phyloP scores from a whole-genome alignment of 257 asterid genomes.

The Catharanthus roseus region DNA sequence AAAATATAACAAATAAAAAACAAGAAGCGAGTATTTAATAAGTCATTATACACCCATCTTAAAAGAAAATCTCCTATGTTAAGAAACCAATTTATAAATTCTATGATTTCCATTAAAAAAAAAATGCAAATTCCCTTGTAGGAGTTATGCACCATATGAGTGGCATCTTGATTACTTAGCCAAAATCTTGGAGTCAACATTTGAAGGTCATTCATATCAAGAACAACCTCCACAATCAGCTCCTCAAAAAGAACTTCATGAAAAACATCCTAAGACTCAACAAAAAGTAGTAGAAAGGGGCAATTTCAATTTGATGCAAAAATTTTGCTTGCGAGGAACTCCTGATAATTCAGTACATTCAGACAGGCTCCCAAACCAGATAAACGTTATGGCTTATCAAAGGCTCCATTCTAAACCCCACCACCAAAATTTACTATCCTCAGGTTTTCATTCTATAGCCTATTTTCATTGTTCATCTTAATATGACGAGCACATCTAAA shows the following conservation, averaged over 20 bases:
- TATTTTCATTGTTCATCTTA: no score
- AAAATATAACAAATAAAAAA: no score
- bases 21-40: no score
- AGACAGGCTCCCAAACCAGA: no score
- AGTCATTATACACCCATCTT: no score
- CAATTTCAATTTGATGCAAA: neutral
- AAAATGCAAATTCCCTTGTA: no score
- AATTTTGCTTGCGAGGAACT: neutral
- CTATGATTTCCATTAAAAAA: no score
- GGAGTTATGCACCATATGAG: neutral
- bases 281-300: no score
- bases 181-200: neutral
- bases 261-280: no score
- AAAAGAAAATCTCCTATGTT: neutral
- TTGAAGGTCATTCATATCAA: neutral
- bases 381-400: neutral
- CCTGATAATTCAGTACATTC: slow-evolving; percentile 5
- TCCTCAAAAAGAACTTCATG: no score
- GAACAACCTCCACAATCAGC: no score
- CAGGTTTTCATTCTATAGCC: neutral
- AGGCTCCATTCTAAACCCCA: neutral
- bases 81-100: neutral
- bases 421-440: neutral
- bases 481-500: no score
- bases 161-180: neutral